These are phyloP conservation scores for Colletotrichum aenigma DNA, from an alignment of 2,329 filamentous ascomycete species.

Conservation along the genomic window DNA sequence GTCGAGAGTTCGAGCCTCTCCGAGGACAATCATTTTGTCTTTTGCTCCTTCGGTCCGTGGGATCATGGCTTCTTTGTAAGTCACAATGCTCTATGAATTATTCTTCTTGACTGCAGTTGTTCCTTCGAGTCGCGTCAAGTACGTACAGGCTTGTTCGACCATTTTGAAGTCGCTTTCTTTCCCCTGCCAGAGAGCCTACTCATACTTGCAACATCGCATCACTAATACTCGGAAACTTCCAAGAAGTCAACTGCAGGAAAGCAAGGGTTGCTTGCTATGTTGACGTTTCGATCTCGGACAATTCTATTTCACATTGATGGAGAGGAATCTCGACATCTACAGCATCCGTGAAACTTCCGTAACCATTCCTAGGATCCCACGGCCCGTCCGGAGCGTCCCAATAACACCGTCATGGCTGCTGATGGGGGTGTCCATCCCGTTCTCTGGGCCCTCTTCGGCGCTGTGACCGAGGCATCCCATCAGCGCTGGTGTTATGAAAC, in stretches of 20 bases:
- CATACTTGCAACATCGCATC: background rate
- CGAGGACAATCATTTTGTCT: background rate
- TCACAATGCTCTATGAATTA: background rate
- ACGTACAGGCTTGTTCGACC: background rate
- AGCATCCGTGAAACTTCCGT: background rate
- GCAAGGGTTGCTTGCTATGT: background rate
- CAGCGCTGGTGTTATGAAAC: background rate
- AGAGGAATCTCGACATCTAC: background rate
- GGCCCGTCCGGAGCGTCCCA: background rate
- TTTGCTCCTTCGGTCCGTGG: background rate
- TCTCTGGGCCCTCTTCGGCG: background rate
- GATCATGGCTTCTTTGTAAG: background rate
- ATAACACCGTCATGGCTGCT: background rate
- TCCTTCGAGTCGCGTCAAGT: background rate
- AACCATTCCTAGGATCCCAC: background rate
- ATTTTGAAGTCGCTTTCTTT: background rate
- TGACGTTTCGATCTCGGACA: background rate
- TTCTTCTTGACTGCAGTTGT: background rate
- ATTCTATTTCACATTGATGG: background rate
- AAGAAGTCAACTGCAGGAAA: background rate
- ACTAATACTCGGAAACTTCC: background rate
- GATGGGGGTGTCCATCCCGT: background rate
- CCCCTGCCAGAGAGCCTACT: background rate
- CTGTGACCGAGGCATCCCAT: background rate
- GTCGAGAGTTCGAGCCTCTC: slow-evolving; percentile 19